A percentile compares a stretch with the other conserved stretches of the same genome.
Conservation (phyloP, 495 filamentous ascomycete species). For the Lichina pygmaea region DNA sequence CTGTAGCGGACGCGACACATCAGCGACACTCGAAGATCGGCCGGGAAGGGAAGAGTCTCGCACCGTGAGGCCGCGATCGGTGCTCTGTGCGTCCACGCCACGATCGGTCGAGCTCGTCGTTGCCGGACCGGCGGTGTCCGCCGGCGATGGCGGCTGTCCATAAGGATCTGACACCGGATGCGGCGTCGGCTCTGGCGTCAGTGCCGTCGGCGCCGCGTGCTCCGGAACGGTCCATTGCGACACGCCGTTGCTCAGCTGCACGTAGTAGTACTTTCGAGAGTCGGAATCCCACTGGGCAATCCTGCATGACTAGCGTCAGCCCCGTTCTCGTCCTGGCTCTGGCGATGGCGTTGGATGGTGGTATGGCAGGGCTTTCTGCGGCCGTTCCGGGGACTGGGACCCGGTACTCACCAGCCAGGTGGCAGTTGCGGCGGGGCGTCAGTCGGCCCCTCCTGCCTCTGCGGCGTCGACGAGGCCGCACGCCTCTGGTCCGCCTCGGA, state of each 20-base stretch:
- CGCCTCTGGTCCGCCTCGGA: background rate
- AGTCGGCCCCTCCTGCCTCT: slow-evolving; percentile 29
- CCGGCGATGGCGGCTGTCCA: slow-evolving; percentile 3
- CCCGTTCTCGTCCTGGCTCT: slow-evolving; percentile 1
- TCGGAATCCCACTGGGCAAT: slow-evolving; percentile 62
- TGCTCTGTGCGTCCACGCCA: slow-evolving; percentile 1
- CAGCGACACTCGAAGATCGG: background rate
- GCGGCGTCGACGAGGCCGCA: background rate
- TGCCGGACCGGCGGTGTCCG: background rate
- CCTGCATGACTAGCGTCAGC: slow-evolving; percentile 9
- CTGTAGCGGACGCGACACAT: slow-evolving; percentile 3
- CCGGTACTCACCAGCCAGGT: slow-evolving; percentile 30
- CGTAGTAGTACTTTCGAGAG: slow-evolving; percentile 53
- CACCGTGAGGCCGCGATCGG: slow-evolving; percentile 2
- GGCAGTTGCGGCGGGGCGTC: slow-evolving; percentile 42
- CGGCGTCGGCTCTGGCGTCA: slow-evolving; percentile 18
- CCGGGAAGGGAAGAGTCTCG: background rate
- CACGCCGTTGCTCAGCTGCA: slow-evolving; percentile 44
- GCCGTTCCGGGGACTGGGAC: background rate
- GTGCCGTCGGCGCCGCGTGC: slow-evolving; percentile 22
- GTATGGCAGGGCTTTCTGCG: background rate
- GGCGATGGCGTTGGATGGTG: background rate
- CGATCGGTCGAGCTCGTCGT: slow-evolving; percentile 1
- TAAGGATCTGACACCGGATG: slow-evolving; percentile 8
- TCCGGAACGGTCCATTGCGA: slow-evolving; percentile 61